Evolutionary conservation across 2,329 filamentous ascomycete genomes (phyloP).

Genomic region (Colletotrichum sidae): DNA sequence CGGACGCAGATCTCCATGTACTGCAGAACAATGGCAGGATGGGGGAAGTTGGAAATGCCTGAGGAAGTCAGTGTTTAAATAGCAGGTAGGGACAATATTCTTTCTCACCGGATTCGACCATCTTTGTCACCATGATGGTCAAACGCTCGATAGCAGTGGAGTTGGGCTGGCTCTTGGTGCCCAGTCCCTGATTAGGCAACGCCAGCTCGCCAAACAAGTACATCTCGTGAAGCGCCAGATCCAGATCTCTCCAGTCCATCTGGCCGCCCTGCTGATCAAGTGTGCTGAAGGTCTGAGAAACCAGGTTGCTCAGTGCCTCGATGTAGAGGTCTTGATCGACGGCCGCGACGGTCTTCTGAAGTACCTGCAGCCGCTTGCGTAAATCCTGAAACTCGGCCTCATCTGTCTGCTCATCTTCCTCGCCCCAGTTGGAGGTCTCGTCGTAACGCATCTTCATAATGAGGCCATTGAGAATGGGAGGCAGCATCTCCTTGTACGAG

Average conservation of each 20-base stretch:
- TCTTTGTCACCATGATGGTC: slow-evolving; percentile 92
- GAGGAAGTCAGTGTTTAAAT: slow-evolving; percentile 41
- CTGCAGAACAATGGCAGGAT: slow-evolving; percentile 92
- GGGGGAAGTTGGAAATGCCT: slow-evolving; percentile 87
- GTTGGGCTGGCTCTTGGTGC: slow-evolving; percentile 84
- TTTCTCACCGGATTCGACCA: slow-evolving; percentile 87
- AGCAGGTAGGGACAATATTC: slow-evolving; percentile 34
- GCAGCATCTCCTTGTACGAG: slow-evolving; percentile 84
- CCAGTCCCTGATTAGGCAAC: slow-evolving; percentile 88
- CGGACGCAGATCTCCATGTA: slow-evolving; percentile 99
- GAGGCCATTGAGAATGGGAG: slow-evolving; percentile 90
- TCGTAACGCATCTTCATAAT: slow-evolving; percentile 98
- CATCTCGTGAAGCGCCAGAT: slow-evolving; percentile 95
- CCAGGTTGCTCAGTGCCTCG: slow-evolving; percentile 86
- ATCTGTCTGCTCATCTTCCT: slow-evolving; percentile 94
- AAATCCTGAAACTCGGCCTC: slow-evolving; percentile 98
- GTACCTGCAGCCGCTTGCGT: slow-evolving; percentile 85
- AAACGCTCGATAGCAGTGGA: slow-evolving; percentile 83
- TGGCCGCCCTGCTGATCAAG: slow-evolving; percentile 78
- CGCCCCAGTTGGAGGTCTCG: slow-evolving; percentile 92
- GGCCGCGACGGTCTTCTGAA: slow-evolving; percentile 92
- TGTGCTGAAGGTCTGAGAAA: slow-evolving; percentile 88
- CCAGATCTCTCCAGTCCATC: slow-evolving; percentile 94
- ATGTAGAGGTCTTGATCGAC: slow-evolving; percentile 92
- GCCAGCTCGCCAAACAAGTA: slow-evolving; percentile 94